Base-by-base conservation (phyloP, 2,329 filamentous ascomycete genomes). In the Colletotrichum acutatum region DNA sequence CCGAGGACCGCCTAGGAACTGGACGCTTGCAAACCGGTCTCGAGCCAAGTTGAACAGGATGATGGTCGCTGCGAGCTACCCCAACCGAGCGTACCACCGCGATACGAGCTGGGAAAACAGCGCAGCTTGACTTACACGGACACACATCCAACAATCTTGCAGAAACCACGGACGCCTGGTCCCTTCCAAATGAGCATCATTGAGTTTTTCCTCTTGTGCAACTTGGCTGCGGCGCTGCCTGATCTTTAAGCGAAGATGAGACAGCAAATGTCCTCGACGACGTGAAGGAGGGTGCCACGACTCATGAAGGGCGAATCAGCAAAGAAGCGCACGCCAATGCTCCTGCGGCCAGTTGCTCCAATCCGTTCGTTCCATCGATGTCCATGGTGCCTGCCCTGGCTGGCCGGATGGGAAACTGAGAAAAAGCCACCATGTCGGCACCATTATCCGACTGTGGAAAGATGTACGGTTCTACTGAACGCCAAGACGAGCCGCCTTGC, bases 181-280 rank as follows among this genome's bases (percentile, higher is more conserved):
- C 60, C 22, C 22, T 34, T 49, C 19, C 61, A 64, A 64, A 34
- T 16, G 46, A 24, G 67, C 8, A 66, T 61, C 71, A 49, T 32
- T 57, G 52, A 32, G 16, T 42, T 12, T 28, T 14, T 26, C 60
- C 28, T 11, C 28, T 34, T 11, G 3, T 24, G 11, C 16, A 14
- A 52, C 62, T 22, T 56, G 11, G 22, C 61, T 19, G 37, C 37
- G 37, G 16, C 37, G 37, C 37, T 34, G n/a, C 30, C n/a, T 57
- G 34, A 37, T 26, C 66, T 66, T 73, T 67, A 66, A 71, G 71
- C 66, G 46, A 72, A 65, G 60, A 56, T 59, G 66, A 61, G 66
- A 65, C 49, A 64, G 16, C 52, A 52, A 26, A 12, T 26, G 56
- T 34, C 14, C 32, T 53, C 34, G 19, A 49, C 26, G 22, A 57